These are phyloP conservation scores for Exophiala lecanii-corni DNA, from an alignment of 2,329 filamentous ascomycete genomes.

Conservation along the genomic window DNA sequence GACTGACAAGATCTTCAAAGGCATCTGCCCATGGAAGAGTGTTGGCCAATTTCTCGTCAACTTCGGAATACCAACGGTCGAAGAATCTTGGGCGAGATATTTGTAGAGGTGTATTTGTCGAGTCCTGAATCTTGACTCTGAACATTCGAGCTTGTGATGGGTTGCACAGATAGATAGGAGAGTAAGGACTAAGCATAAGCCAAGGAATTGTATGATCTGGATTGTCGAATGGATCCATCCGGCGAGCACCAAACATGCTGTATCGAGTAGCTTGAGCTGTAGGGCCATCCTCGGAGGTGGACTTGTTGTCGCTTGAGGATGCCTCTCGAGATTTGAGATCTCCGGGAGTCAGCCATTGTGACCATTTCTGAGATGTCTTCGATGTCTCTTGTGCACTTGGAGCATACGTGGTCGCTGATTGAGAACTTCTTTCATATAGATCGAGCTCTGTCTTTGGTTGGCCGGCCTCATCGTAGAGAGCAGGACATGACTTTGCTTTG, in stretches of 20 bases:
- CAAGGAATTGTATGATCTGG: slow-evolving; percentile 37
- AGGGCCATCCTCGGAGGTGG: neutral
- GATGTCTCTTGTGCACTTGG: neutral
- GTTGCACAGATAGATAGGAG: slow-evolving; percentile 39
- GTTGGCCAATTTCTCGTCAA: slow-evolving; percentile 31
- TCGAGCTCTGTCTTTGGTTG: slow-evolving; percentile 20
- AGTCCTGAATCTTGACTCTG: slow-evolving; percentile 18
- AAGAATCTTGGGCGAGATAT: slow-evolving; percentile 20
- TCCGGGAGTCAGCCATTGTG: slow-evolving; percentile 3
- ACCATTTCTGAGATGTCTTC: neutral
- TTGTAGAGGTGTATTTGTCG: slow-evolving; percentile 16
- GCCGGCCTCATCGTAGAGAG: slow-evolving; percentile 14
- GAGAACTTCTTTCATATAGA: slow-evolving; percentile 8
- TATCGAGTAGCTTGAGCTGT: slow-evolving; percentile 7
- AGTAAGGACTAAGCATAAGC: slow-evolving; percentile 49
- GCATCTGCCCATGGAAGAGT: slow-evolving; percentile 51
- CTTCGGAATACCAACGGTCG: slow-evolving; percentile 25
- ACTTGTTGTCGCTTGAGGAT: neutral
- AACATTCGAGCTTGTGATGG: slow-evolving; percentile 19
- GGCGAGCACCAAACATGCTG: slow-evolving; percentile 10
- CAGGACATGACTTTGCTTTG: slow-evolving; percentile 14
- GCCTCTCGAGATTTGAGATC: slow-evolving; percentile 16
- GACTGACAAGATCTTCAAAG: slow-evolving; percentile 55
- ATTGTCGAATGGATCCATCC: slow-evolving; percentile 30
- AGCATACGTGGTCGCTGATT: neutral